Evolutionary conservation across 495 filamentous ascomycete genomes (phyloP), one percentile per base, ranked within the genome.

Genomic region (Podospora fimiseda): DNA sequence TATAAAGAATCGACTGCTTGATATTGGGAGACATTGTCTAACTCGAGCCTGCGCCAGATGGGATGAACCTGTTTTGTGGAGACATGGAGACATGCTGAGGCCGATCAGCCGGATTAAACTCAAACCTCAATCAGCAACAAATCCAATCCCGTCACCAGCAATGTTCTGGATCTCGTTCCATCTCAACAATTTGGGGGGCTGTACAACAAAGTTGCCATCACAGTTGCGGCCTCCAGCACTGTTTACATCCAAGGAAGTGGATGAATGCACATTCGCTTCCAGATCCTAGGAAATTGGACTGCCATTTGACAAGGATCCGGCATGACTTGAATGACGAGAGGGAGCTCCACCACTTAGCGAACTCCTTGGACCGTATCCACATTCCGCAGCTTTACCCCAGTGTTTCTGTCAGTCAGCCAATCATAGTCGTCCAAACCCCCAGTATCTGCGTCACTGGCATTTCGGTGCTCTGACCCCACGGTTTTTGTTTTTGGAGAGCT

Each of bases 381-480:
- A 33, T 33, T 33, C 27, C 27, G 27, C 27, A 33, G 11, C 9
- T n/a, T 18, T 20, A 19, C 41, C 16, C 6, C 41, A 20, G n/a
- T 43, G 16, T 15, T 43, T 18, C 9, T 43, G n/a, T 9, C 15
- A 13, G 14, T 19, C n/a, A 21, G 9, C 42, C 42, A 44, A 44
- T 44, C n/a, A 23, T 7, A 44, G 8, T 20, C 14, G 4, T 13
- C 19, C 19, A 23, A 24, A 44, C 19, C n/a, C 20, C 19, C 14
- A 44, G 15, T 9, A 44, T 9, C 42, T 44, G 42, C 42, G 42
- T 44, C 42, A 44, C 42, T 44, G 42, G 18, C 42, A 19, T 20
- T 44, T 44, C 11, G 27, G 27, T 33, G 27, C 27, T 33, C 42
- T 44, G 22, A 20, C 42, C n/a, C 42, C 42, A 24, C 42, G 19